phyloP scores from a whole-genome alignment of 2,329 filamentous ascomycete species.

The Colletotrichum limetticola region DNA sequence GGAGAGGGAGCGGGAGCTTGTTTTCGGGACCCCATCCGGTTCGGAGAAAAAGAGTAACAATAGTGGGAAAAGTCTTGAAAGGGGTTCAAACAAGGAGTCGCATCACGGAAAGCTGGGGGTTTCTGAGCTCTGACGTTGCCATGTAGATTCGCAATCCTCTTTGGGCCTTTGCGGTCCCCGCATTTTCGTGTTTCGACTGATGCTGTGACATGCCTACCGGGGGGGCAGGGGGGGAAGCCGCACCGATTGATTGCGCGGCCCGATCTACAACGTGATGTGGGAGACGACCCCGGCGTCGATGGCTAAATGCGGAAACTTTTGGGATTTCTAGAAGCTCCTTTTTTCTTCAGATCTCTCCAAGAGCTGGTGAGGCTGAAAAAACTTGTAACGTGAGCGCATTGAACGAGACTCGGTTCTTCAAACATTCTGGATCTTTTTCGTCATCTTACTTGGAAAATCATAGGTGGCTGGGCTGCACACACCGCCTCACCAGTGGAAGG shows the following conservation, averaged over 20 bases:
- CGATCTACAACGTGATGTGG: constrained; percentile 22
- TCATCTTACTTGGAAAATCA: too few relatives aligned
- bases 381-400: constrained; percentile 1
- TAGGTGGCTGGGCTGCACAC: too few relatives aligned
- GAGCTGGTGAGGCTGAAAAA: constrained; percentile 3
- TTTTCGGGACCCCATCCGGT: not conserved
- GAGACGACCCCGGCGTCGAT: constrained; percentile 5
- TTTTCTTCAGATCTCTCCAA: not conserved
- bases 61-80: not conserved
- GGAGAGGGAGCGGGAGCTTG: constrained; percentile 5
- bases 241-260: constrained; percentile 14
- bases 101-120: constrained; percentile 20
- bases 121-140: constrained; percentile 20
- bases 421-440: not conserved
- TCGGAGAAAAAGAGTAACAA: constrained; percentile 6
- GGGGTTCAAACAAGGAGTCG: constrained; percentile 8
- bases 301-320: not conserved
- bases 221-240: not conserved
- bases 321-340: constrained; percentile 7
- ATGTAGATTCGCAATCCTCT: constrained; percentile 15
- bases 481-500: too few relatives aligned
- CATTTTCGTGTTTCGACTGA: constrained; percentile 8
- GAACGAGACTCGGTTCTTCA: constrained; percentile 9
- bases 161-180: not conserved
- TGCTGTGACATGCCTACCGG: constrained; percentile 1